Conservation (phyloP, 2,329 filamentous ascomycete species). For the Didymella pomorum region DNA sequence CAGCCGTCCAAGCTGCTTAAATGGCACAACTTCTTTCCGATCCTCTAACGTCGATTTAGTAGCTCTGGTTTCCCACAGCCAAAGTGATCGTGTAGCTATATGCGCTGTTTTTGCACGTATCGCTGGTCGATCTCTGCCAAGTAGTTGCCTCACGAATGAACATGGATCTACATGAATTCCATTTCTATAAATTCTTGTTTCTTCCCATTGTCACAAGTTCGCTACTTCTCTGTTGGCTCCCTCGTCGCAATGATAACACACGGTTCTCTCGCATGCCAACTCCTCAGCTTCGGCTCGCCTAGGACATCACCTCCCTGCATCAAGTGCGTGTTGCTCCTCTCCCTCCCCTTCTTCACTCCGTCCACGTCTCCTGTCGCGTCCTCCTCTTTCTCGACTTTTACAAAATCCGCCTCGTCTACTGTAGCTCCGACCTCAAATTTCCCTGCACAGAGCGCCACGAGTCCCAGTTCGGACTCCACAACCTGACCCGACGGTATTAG, state of each 20-base stretch:
- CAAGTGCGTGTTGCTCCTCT: slow-evolving; percentile 38
- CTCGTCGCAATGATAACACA: slow-evolving; percentile 54
- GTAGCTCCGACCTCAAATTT: slow-evolving; percentile 83
- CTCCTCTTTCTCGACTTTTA: slow-evolving; percentile 26
- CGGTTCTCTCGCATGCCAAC: slow-evolving; percentile 56
- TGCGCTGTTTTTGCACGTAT: not conserved
- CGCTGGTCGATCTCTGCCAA: not conserved
- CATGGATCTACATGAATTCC: not conserved
- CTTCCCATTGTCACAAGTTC: not conserved
- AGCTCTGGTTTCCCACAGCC: not conserved
- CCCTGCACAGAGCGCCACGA: slow-evolving; percentile 79
- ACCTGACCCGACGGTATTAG: slow-evolving; percentile 66
- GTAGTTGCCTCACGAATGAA: not conserved
- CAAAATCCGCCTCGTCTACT: slow-evolving; percentile 78
- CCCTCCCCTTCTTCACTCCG: slow-evolving; percentile 23
- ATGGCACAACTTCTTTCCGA: not conserved
- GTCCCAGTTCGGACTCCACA: slow-evolving; percentile 70
- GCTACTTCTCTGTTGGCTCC: not conserved
- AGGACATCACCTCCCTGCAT: slow-evolving; percentile 40
- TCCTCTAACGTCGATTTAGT: not conserved
- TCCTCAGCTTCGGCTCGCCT: slow-evolving; percentile 51
- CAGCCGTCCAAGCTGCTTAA: not conserved
- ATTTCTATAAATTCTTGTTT: not conserved
- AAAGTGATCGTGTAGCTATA: not conserved
- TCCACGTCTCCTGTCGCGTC: not conserved